Conservation (phyloP, 2,329 filamentous ascomycete species). For the Nannizziopsis arthrosporioides region DNA sequence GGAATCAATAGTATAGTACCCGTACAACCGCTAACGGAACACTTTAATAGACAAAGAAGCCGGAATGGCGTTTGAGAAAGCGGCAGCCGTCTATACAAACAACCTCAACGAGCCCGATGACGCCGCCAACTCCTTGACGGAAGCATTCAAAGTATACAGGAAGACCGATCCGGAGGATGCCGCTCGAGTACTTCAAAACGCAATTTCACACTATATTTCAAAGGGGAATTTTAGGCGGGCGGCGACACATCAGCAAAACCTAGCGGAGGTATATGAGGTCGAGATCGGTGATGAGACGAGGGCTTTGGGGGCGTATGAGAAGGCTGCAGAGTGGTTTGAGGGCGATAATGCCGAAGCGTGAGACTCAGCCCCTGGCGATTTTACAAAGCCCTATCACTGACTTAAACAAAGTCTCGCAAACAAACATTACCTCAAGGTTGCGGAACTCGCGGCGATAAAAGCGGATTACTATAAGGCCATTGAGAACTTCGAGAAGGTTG, state of each 20-base stretch:
- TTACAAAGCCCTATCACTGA: too few relatives aligned
- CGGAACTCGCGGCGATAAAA: constrained; percentile 71
- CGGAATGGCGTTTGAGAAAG: constrained; percentile 73
- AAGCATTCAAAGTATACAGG: constrained; percentile 91
- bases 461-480: constrained; percentile 77
- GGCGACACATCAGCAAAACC: constrained; percentile 77
- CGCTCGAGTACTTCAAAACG: constrained; percentile 63
- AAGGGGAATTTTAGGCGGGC: constrained; percentile 87
- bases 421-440: constrained; percentile 86
- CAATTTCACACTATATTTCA: constrained; percentile 73
- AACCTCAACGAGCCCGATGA: constrained; percentile 87
- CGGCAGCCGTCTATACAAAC: constrained; percentile 65
- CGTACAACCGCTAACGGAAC: background rate
- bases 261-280: constrained; percentile 75
- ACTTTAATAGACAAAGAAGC: constrained; percentile 59
- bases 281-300: constrained; percentile 66
- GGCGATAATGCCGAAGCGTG: constrained; percentile 73
- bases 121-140: constrained; percentile 72
- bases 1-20: background rate
- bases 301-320: constrained; percentile 73
- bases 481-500: constrained; percentile 72
- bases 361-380: constrained; percentile 25
- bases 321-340: constrained; percentile 81
- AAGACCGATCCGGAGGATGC: constrained; percentile 76
- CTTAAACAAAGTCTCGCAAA: constrained; percentile 58